Evolutionary conservation across 306 rosid genomes (phyloP).

Genomic region (Rosa lucieae): DNA sequence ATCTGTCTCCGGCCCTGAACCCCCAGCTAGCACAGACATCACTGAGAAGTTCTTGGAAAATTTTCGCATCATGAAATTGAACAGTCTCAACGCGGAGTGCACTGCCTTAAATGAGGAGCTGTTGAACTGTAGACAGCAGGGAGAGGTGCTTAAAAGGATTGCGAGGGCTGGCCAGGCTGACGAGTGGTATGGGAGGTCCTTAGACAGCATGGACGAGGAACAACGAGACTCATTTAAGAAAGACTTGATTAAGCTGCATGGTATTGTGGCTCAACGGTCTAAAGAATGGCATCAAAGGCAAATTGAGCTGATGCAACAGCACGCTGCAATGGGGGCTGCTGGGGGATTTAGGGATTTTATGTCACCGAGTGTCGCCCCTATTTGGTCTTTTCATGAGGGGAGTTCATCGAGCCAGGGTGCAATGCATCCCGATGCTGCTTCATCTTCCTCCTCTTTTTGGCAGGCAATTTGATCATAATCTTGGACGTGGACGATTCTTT

Average conservation of each 20-base stretch:
- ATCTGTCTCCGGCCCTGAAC: neutral
- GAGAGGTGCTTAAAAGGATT: neutral
- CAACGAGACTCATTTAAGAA: neutral
- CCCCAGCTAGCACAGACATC: neutral
- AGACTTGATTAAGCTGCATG: neutral
- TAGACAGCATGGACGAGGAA: neutral
- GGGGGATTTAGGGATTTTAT: too few relatives aligned
- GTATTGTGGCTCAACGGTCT: neutral
- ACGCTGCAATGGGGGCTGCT: neutral
- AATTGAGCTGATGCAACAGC: neutral
- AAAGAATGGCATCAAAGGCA: neutral
- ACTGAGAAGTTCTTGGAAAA: too few relatives aligned
- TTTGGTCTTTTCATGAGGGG: neutral
- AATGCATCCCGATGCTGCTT: neutral
- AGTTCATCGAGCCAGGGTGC: neutral
- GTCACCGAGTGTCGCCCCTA: neutral
- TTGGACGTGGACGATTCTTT: neutral
- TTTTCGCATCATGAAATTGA: neutral
- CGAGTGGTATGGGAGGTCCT: neutral
- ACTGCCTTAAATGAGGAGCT: too few relatives aligned
- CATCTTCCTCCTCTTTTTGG: neutral
- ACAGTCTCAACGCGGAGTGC: neutral
- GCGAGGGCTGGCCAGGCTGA: neutral
- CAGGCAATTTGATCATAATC: neutral
- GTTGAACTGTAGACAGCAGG: neutral